Evolutionary conservation across 495 filamentous ascomycete genomes (phyloP).

Genomic region (Podospora anserina): DNA sequence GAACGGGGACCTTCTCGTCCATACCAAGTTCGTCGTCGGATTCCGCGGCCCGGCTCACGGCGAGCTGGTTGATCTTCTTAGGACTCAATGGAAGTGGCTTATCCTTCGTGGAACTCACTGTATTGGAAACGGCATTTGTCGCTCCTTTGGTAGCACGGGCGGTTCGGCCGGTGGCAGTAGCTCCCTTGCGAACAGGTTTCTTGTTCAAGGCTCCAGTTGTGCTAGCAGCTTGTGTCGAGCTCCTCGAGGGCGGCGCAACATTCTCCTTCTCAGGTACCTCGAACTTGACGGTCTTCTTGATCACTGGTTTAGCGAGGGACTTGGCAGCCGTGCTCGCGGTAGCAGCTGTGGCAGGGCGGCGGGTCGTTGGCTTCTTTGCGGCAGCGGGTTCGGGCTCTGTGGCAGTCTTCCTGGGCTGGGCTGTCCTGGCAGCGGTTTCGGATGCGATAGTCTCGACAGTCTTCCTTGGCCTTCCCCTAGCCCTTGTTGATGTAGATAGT

Average conservation of each 20-base stretch:
- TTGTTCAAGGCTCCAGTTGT: conserved; percentile 24
- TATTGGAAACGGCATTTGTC: background rate
- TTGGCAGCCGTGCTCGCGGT: conserved; percentile 29
- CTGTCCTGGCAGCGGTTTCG: conserved; percentile 31
- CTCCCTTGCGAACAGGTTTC: conserved; percentile 29
- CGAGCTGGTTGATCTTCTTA: conserved; percentile 55
- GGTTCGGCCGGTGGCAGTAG: conserved; percentile 15
- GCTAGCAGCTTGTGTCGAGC: conserved; percentile 28
- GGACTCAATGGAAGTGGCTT: conserved; percentile 46
- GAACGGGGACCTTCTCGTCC: conserved; percentile 47
- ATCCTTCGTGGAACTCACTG: conserved; percentile 13
- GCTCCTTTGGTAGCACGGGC: conserved; percentile 21
- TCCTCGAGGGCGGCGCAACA: conserved; percentile 31
- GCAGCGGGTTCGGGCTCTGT: conserved; percentile 26
- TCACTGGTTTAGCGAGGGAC: conserved; percentile 33
- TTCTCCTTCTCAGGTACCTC: conserved; percentile 59
- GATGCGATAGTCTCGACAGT: conserved; percentile 27
- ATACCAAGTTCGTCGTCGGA: conserved; percentile 56
- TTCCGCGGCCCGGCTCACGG: conserved; percentile 35
- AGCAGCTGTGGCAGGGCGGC: conserved; percentile 36
- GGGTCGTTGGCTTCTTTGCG: conserved; percentile 39
- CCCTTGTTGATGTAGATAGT: conserved; percentile 26
- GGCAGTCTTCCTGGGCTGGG: conserved; percentile 36
- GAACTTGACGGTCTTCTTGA: conserved; percentile 57
- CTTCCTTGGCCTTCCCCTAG: conserved; percentile 49